phyloP scores from a whole-genome alignment of 2,329 filamentous ascomycete genomes.

The Cladosporium phlei region DNA sequence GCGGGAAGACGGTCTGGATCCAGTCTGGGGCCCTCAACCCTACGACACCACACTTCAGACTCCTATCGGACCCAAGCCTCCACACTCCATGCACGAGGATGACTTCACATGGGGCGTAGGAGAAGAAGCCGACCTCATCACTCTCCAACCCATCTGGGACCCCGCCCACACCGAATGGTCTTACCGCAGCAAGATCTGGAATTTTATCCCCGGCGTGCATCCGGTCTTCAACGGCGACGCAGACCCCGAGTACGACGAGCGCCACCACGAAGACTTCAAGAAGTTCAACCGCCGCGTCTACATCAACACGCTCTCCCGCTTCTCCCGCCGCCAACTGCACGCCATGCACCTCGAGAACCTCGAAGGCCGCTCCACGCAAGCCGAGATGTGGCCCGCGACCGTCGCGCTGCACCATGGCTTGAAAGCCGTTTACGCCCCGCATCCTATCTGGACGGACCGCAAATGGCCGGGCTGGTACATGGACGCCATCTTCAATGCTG shows the following conservation, averaged over 20 bases:
- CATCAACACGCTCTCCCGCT: slow-evolving; percentile 82
- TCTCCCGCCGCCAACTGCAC: slow-evolving; percentile 72
- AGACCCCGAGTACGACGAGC: slow-evolving; percentile 50
- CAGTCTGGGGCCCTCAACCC: slow-evolving; percentile 80
- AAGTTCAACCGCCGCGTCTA: slow-evolving; percentile 67
- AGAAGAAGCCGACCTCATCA: slow-evolving; percentile 87
- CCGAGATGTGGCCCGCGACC: slow-evolving; percentile 93
- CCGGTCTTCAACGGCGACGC: slow-evolving; percentile 72
- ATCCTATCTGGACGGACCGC: slow-evolving; percentile 82
- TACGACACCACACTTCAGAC: slow-evolving; percentile 64
- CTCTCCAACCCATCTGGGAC: slow-evolving; percentile 87
- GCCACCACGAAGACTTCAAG: slow-evolving; percentile 46
- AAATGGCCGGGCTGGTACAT: slow-evolving; percentile 78
- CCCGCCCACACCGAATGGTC: slow-evolving; percentile 80
- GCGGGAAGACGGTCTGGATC: slow-evolving; percentile 42
- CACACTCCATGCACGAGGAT: slow-evolving; percentile 70
- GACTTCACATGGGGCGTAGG: slow-evolving; percentile 80
- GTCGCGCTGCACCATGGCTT: slow-evolving; percentile 84
- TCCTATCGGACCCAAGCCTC: slow-evolving; percentile 70
- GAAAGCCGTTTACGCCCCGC: slow-evolving; percentile 87
- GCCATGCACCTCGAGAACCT: slow-evolving; percentile 91
- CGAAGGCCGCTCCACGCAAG: slow-evolving; percentile 84
- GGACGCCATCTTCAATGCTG: slow-evolving; percentile 70
- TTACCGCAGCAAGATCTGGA: slow-evolving; percentile 47
- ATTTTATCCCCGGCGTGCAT: slow-evolving; percentile 51